A percentile compares a stretch with the other conserved stretches of the same genome.
phyloP scores from a whole-genome alignment of 2,329 filamentous ascomycete species.

The Pseudogymnoascus sp. region DNA sequence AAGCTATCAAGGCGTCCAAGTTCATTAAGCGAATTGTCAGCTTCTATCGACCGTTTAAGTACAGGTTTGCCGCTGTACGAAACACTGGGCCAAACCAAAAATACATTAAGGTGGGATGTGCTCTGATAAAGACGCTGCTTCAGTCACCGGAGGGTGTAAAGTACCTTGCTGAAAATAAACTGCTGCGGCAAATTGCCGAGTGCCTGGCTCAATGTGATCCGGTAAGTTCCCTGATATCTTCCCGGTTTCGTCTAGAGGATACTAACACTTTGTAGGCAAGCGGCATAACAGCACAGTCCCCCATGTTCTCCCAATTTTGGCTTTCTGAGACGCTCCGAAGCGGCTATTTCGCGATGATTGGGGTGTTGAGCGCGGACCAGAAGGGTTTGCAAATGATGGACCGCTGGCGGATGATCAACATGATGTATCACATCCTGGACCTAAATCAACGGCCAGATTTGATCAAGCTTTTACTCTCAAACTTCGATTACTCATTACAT shows the following conservation, averaged over 20 bases:
- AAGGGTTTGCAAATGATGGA: conserved; percentile 86
- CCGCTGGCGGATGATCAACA: conserved; percentile 96
- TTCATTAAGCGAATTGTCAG: conserved; percentile 92
- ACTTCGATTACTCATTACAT: conserved; percentile 83
- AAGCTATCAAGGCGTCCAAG: conserved; percentile 89
- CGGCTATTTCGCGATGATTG: conserved; percentile 90
- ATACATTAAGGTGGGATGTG: conserved; percentile 83
- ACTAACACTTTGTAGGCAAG: conserved; percentile 43
- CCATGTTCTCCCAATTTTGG: conserved; percentile 79
- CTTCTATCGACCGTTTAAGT: conserved; percentile 96
- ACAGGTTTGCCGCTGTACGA: conserved; percentile 80
- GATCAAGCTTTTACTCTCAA: conserved; percentile 77
- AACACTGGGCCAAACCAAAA: conserved; percentile 91
- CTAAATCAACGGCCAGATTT: conserved; percentile 84
- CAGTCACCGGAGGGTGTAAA: conserved; percentile 77
- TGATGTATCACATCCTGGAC: conserved; percentile 98
- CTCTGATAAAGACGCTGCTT: conserved; percentile 75
- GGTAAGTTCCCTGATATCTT: conserved; percentile 37
- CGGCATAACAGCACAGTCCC: conserved; percentile 69
- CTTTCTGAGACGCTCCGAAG: conserved; percentile 80
- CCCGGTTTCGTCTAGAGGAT: not conserved
- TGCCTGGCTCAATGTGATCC: conserved; percentile 92
- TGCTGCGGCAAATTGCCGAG: conserved; percentile 87
- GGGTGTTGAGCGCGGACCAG: conserved; percentile 71
- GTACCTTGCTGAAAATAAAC: conserved; percentile 84